A percentile compares a stretch with the other conserved stretches of the same genome.
Conservation (phyloP, 75 land plant species). For the Pinus taeda region DNA sequence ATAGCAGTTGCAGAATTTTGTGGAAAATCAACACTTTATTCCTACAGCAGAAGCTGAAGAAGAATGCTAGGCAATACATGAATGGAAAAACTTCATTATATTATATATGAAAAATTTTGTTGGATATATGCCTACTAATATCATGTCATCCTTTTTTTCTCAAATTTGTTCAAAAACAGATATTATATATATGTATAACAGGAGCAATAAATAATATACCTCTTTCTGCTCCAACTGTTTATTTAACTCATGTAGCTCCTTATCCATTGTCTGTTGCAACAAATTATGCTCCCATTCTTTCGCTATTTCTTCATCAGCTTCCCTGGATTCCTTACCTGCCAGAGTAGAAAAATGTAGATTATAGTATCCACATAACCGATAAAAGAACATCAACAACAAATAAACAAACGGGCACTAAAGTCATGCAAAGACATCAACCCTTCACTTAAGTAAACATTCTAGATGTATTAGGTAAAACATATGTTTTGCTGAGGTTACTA, state of each 20-base stretch:
- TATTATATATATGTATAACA: background rate
- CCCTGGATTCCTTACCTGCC: constrained; percentile 54
- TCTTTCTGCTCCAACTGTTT: constrained; percentile 90
- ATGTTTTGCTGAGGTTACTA: background rate
- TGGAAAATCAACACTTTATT: background rate
- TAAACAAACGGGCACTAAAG: background rate
- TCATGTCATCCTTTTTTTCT: background rate
- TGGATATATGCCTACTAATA: background rate
- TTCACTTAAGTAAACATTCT: background rate
- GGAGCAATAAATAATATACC: constrained; percentile 33
- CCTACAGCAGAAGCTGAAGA: constrained; percentile 5
- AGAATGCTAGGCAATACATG: background rate
- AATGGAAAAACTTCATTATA: background rate
- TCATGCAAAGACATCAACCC: constrained; percentile 22
- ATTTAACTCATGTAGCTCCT: constrained; percentile 85
- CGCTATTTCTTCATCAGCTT: constrained; percentile 68
- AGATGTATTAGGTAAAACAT: background rate
- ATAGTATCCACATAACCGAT: background rate
- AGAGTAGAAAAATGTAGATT: background rate
- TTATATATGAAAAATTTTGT: background rate
- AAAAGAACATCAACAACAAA: background rate
- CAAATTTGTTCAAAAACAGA: background rate
- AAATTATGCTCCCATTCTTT: constrained; percentile 92
- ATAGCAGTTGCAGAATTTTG: too few species aligned
- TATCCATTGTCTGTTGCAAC: constrained; percentile 80